Evolutionary conservation across 805 yeast species (phyloP), one percentile per base, ranked within the genome.

Genomic region (Lipomyces yamanashiensis): DNA sequence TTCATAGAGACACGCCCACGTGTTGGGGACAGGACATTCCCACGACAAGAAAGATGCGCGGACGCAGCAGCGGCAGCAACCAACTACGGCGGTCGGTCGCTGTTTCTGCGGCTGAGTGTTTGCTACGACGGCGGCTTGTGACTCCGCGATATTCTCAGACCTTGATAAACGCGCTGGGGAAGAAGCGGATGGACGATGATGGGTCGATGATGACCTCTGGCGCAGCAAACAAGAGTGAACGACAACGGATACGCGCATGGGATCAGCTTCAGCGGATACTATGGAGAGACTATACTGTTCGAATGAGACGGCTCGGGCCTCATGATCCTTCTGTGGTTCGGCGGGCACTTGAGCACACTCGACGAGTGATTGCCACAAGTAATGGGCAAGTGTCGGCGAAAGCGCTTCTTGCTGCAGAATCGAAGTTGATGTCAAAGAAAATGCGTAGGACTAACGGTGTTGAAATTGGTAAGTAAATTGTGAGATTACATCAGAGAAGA

Each of bases 401-500:
- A n/a, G 15, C 12, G 17, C 23, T 52, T 7, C 23, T 52, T 7
- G 55, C 45, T 9, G 45, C 43, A 15, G 45, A 40, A 10, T 9
- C 10, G 8, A 52, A 52, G 23, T n/a, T 52, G 8, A 19, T 19
- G 23, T 37, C 55, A 13, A 37, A 19, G 34, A 52, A 40, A 21
- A 17, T 19, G 19, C 44, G 45, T 13, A 17, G 55, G 28, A 37
- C 43, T 36, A 37, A 40, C 39, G 55, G 36, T 8, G 45, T 52
- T 52, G 55, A 52, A 52, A 52, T 52, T 19, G 55, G 55, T 52
- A 15, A 37, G 55, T 19, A 4, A 7, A 48, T 12, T 33, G 13
- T 28, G 9, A 17, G 7, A 1, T 50, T 34, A 15, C 15, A 13
- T 15, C 9, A 6, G 17, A 17, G n/a, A 13, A 13, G 7, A 6